A percentile compares a stretch with the other conserved stretches of the same genome.
phyloP scores from a whole-genome alignment of 495 filamentous ascomycete species.

The Viridothelium virens region DNA sequence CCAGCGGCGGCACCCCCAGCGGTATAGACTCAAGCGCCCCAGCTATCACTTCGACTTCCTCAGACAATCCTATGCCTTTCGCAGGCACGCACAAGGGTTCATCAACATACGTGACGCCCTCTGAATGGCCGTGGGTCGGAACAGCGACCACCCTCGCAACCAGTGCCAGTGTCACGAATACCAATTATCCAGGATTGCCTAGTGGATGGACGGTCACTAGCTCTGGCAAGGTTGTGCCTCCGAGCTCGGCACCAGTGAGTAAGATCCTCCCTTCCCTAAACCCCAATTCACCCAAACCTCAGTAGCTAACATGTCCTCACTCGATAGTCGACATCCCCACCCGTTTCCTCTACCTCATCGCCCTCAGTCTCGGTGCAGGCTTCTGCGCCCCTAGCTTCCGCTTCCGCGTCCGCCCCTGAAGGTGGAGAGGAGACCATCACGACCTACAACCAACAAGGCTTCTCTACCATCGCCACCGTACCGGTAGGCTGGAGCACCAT shows the following conservation, averaged over 20 bases:
- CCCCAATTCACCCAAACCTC: conserved; percentile 14
- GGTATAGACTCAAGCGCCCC: conserved; percentile 42
- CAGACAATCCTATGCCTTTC: conserved; percentile 52
- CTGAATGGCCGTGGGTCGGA: conserved; percentile 55
- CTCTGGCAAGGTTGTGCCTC: conserved; percentile 59
- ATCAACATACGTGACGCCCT: conserved; percentile 44
- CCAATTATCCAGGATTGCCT: conserved; percentile 49
- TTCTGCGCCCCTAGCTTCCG: conserved; percentile 40
- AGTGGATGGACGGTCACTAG: conserved; percentile 68
- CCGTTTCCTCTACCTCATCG: conserved; percentile 43
- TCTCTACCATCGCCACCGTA: conserved; percentile 36
- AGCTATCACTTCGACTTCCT: conserved; percentile 48
- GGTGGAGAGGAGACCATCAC: conserved; percentile 39
- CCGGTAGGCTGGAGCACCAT: conserved; percentile 28
- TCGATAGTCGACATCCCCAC: conserved; percentile 40
- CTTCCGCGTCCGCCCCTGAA: not conserved
- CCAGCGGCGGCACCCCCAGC: conserved; percentile 43
- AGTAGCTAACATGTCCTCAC: conserved; percentile 29
- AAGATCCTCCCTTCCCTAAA: conserved; percentile 27
- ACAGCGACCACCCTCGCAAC: conserved; percentile 35
- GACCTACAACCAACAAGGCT: conserved; percentile 39
- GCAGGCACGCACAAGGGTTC: conserved; percentile 55
- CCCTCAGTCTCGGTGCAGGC: conserved; percentile 40
- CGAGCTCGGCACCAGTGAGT: conserved; percentile 46
- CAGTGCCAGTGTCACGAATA: conserved; percentile 36